Evolutionary conservation across 2,329 filamentous ascomycete species (phyloP).

Genomic region (Neonectria neomacrospora): DNA sequence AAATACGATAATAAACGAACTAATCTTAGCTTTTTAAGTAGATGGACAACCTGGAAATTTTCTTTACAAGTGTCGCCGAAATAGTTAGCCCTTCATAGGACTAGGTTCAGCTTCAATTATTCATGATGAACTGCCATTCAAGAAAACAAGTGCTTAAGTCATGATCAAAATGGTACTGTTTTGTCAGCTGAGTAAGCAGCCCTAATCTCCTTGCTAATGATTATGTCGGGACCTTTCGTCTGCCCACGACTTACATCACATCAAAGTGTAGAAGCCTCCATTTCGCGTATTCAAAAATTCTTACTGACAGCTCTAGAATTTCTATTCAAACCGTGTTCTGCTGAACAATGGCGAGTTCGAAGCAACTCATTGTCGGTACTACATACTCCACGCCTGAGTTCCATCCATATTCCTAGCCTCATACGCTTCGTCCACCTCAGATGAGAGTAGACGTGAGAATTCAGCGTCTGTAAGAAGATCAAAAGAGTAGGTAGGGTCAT

Average conservation of each 20-base stretch:
- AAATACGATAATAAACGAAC: too few relatives aligned
- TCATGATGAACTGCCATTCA: neutral
- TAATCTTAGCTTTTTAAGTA: too few relatives aligned
- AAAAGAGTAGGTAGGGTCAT: neutral
- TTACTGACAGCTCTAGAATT: constrained; percentile 16
- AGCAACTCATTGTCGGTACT: neutral
- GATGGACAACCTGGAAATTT: too few relatives aligned
- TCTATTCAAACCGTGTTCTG: neutral
- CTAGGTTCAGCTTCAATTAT: neutral
- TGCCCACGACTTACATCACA: constrained; percentile 20
- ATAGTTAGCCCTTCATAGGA: too few relatives aligned
- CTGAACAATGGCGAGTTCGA: neutral
- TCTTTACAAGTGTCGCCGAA: too few relatives aligned
- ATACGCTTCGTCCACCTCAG: neutral
- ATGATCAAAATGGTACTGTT: neutral
- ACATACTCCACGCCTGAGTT: neutral
- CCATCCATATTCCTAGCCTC: neutral
- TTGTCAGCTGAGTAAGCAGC: neutral
- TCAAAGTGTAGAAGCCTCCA: constrained; percentile 6
- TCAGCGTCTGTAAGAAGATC: neutral
- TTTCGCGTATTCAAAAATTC: constrained; percentile 9
- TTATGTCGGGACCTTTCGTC: constrained; percentile 14
- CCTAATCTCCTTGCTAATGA: constrained; percentile 6
- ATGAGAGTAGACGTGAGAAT: neutral
- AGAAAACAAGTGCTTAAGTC: neutral